Percentiles rank a stretch among this genome's conserved stretches.
phyloP scores from a whole-genome alignment of 176 grass and related monocot genomes.

The Zoysia pacifica region DNA sequence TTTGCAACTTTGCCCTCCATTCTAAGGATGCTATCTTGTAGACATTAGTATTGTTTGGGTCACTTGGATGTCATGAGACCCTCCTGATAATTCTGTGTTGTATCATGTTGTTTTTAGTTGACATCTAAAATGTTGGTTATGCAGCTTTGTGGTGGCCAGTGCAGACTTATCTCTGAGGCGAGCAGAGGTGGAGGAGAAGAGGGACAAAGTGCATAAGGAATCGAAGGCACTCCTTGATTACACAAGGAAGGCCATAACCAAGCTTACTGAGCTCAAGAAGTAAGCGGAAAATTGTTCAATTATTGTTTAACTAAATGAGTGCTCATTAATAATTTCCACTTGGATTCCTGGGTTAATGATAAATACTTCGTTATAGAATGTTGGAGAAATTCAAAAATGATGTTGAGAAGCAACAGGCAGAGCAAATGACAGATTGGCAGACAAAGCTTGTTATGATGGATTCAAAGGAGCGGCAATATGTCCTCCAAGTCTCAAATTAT shows the following conservation, averaged over 20 bases:
- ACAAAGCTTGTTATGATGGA: constrained; percentile 96
- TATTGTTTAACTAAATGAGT: constrained; percentile 23
- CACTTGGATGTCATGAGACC: not conserved
- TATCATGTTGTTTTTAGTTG: not conserved
- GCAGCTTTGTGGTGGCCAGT: constrained; percentile 91
- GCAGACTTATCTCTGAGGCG: constrained; percentile 84
- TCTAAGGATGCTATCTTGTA: not conserved
- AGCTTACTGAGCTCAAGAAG: constrained; percentile 95
- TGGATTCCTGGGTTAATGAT: not conserved
- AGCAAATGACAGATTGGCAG: constrained; percentile 81
- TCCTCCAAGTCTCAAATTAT: constrained; percentile 91
- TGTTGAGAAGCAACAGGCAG: constrained; percentile 74
- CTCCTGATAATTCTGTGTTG: not conserved
- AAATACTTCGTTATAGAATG: constrained; percentile 49
- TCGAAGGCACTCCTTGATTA: constrained; percentile 96
- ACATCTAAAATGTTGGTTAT: constrained; percentile 34
- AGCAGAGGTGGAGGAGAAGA: constrained; percentile 90
- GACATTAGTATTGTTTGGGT: not conserved
- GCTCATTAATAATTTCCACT: constrained; percentile 5
- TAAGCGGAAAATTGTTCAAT: constrained; percentile 42
- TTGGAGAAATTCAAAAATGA: constrained; percentile 94
- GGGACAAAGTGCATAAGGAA: constrained; percentile 89
- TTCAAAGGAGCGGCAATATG: constrained; percentile 87
- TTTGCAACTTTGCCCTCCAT: constrained; percentile 1
- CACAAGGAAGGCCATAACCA: constrained; percentile 92